Percentiles rank a stretch among this genome's conserved stretches.
phyloP scores from a whole-genome alignment of 495 filamentous ascomycete species.

The Penicilliopsis zonata region DNA sequence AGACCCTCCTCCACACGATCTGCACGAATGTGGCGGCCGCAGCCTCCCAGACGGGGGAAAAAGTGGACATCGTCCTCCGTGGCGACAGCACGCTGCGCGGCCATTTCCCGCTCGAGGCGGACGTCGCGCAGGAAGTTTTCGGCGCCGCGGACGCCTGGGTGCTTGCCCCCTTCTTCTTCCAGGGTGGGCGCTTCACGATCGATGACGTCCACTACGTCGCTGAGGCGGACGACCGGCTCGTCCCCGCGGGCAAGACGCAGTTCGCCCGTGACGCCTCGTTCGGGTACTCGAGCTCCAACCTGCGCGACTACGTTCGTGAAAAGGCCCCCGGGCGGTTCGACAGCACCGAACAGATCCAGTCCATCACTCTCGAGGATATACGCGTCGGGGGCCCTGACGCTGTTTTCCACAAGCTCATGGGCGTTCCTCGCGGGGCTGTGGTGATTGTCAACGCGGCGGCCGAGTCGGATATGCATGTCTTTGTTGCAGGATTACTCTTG shows the following conservation, averaged over 20 bases:
- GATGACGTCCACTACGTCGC: conserved; percentile 42
- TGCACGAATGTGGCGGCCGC: conserved; percentile 32
- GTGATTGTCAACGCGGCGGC: conserved; percentile 40
- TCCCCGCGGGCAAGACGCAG: conserved; percentile 34
- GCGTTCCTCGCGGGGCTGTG: conserved; percentile 17
- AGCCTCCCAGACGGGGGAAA: conserved; percentile 19
- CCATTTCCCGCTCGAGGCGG: conserved; percentile 39
- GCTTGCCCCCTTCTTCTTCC: conserved; percentile 41
- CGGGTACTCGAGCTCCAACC: conserved; percentile 36
- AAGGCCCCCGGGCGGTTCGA: conserved; percentile 32
- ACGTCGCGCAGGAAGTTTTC: conserved; percentile 34
- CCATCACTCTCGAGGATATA: conserved; percentile 34
- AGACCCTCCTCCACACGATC: conserved; percentile 29
- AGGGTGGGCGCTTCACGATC: conserved; percentile 40
- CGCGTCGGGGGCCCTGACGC: conserved; percentile 22
- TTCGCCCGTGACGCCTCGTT: conserved; percentile 43
- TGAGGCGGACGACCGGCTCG: conserved; percentile 26
- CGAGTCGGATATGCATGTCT: conserved; percentile 41
- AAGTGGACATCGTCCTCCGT: conserved; percentile 38
- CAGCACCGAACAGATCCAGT: conserved; percentile 17
- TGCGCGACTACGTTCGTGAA: conserved; percentile 38
- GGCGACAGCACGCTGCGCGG: conserved; percentile 42
- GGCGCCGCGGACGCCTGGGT: conserved; percentile 32
- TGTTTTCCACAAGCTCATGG: conserved; percentile 27
- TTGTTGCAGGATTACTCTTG: conserved; percentile 30